phyloP scores from a whole-genome alignment of 129 eudicot species.

The Centrapalus pauciflorus region DNA sequence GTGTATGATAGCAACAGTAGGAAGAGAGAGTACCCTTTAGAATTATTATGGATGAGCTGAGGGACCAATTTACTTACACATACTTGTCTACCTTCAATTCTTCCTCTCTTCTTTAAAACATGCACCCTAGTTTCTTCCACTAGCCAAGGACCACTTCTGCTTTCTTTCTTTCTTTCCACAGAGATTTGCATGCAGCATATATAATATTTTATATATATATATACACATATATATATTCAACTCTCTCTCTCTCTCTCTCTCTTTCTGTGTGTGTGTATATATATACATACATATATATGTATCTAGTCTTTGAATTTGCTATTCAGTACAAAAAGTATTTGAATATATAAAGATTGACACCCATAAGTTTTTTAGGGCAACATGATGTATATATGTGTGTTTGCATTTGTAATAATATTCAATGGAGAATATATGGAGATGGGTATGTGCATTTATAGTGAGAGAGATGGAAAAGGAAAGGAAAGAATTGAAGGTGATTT shows the following conservation, averaged over 20 bases:
- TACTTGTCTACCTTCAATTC: constrained; percentile 33
- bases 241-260: constrained; percentile 8
- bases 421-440: neutral
- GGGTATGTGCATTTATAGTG: constrained; percentile 4
- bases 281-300: neutral
- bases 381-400: constrained; percentile 3
- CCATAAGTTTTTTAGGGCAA: constrained; percentile 14
- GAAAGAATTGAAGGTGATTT: constrained; percentile 22
- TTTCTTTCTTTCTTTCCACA: constrained; percentile 29
- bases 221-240: neutral
- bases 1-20: constrained; percentile 37
- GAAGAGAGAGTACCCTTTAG: constrained; percentile 34
- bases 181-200: constrained; percentile 33
- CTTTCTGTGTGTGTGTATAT: neutral
- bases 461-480: constrained; percentile 8
- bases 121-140: constrained; percentile 23
- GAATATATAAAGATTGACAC: constrained; percentile 11
- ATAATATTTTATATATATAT: too few species aligned
- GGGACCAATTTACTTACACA: constrained; percentile 32
- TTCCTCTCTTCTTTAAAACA: constrained; percentile 33
- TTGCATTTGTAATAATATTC: constrained; percentile 4
- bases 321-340: constrained; percentile 10
- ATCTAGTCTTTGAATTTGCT: neutral
- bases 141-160: constrained; percentile 34
- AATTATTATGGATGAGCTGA: constrained; percentile 34